phyloP scores from a whole-genome alignment of 345 rosid species.

The Streptanthus diversifolius region DNA sequence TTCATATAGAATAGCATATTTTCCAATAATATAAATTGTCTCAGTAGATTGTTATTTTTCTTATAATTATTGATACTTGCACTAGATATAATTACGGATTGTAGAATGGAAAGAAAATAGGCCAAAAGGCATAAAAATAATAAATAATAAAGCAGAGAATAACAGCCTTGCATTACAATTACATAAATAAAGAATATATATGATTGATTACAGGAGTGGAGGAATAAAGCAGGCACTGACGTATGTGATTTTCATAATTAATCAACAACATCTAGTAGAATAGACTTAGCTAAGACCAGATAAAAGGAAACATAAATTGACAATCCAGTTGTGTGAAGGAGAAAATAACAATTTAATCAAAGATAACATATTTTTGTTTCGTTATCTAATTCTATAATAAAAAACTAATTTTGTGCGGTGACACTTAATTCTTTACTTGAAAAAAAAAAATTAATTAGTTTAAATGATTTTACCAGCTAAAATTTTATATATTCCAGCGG shows the following conservation, averaged over 20 bases:
- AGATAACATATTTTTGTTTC: not conserved
- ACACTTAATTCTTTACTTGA: not conserved
- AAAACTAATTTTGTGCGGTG: not conserved
- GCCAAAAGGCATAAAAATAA: not conserved
- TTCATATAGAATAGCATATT: not conserved
- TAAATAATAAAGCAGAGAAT: not conserved
- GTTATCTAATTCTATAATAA: not conserved
- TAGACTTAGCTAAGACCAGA: not conserved
- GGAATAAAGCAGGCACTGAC: constrained; percentile 16
- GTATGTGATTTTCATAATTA: constrained; percentile 3
- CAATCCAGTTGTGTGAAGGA: not conserved
- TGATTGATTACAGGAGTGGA: not conserved
- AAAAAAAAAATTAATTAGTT: not conserved
- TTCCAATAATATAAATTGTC: not conserved
- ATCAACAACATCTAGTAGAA: not conserved
- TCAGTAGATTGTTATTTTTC: not conserved
- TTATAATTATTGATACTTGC: not conserved
- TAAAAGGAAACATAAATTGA: not conserved
- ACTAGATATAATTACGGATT: not conserved
- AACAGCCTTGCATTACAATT: constrained; percentile 13
- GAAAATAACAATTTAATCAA: not conserved
- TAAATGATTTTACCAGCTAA: not conserved
- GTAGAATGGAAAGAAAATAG: not conserved
- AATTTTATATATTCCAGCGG: not conserved
- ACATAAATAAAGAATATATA: not conserved